Conservation (phyloP, 306 rosid genomes). For the Medicago arabica region DNA sequence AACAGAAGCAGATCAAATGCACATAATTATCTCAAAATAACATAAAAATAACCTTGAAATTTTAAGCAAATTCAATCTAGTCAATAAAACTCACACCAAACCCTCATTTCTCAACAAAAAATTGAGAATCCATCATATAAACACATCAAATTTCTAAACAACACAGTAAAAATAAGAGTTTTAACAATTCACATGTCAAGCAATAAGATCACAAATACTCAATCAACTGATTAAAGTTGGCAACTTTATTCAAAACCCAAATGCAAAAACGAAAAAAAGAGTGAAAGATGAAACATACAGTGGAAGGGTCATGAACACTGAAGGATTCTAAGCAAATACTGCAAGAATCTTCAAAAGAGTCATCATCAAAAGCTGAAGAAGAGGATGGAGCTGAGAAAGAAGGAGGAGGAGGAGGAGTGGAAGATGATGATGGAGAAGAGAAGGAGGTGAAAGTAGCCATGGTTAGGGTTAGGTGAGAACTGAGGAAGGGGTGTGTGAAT, state of each 20-base stretch:
- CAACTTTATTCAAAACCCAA: constrained; percentile 35
- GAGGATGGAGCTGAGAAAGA: constrained; percentile 46
- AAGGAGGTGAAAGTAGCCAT: constrained; percentile 56
- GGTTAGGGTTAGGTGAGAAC: not conserved
- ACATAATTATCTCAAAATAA: constrained; percentile 17
- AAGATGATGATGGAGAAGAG: constrained; percentile 40
- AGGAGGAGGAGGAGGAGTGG: constrained; percentile 30
- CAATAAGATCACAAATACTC: constrained; percentile 3
- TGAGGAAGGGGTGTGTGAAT: constrained; percentile 14
- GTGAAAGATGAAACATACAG: constrained; percentile 51
- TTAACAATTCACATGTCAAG: constrained; percentile 11
- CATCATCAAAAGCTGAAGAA: constrained; percentile 58
- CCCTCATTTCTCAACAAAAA: not conserved
- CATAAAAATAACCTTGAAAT: not conserved
- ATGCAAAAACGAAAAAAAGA: not conserved
- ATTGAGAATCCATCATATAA: constrained; percentile 15
- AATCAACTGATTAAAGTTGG: constrained; percentile 8
- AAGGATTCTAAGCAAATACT: constrained; percentile 88
- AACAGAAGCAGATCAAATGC: constrained; percentile 31
- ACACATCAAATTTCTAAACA: not conserved
- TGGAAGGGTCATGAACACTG: constrained; percentile 68
- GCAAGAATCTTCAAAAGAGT: constrained; percentile 72
- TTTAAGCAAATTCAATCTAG: constrained; percentile 4
- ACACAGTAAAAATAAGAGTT: not conserved
- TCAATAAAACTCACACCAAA: constrained; percentile 11